Percentiles rank a stretch among this genome's conserved stretches.
These are phyloP conservation scores for Aphanomyces cochlioides DNA, from an alignment of 352 stramenopile species.

Conservation along the genomic window DNA sequence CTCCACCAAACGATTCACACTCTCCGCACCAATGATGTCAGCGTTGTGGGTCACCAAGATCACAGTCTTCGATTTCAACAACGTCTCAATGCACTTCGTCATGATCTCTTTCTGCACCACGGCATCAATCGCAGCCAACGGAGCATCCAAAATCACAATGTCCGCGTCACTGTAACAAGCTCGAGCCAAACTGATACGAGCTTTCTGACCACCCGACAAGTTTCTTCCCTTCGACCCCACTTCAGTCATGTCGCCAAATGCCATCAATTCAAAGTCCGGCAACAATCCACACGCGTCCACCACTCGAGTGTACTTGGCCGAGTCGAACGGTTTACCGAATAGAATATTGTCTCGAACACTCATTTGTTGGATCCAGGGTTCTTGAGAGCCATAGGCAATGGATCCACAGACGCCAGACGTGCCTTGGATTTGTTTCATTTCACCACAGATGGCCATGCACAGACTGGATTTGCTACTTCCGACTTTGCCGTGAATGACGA, in stretches of 20 bases:
- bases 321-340: conserved; percentile 83
- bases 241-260: conserved; percentile 39
- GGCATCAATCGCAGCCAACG: conserved; percentile 51
- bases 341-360: conserved; percentile 96
- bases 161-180: conserved; percentile 53
- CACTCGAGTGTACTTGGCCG: conserved; percentile 57
- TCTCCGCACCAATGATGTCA: conserved; percentile 45
- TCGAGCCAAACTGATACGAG: conserved; percentile 51
- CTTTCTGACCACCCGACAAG: conserved; percentile 51
- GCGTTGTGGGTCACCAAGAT: conserved; percentile 52
- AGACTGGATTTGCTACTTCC: conserved; percentile 60
- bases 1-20: conserved; percentile 34
- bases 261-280: conserved; percentile 41
- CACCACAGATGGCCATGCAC: conserved; percentile 45
- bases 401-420: conserved; percentile 40
- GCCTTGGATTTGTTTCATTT: conserved; percentile 44
- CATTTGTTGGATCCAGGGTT: conserved; percentile 95
- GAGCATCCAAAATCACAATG: conserved; percentile 41
- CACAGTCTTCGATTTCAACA: conserved; percentile 50
- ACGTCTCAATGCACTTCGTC: conserved; percentile 46
- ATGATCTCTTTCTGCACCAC: conserved; percentile 61
- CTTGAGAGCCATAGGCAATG: conserved; percentile 87
- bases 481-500: conserved; percentile 48
- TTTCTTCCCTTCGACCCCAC: conserved; percentile 44
- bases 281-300: conserved; percentile 54